phyloP scores from a whole-genome alignment of 2,329 filamentous ascomycete genomes.

The Aspergillus texensis region DNA sequence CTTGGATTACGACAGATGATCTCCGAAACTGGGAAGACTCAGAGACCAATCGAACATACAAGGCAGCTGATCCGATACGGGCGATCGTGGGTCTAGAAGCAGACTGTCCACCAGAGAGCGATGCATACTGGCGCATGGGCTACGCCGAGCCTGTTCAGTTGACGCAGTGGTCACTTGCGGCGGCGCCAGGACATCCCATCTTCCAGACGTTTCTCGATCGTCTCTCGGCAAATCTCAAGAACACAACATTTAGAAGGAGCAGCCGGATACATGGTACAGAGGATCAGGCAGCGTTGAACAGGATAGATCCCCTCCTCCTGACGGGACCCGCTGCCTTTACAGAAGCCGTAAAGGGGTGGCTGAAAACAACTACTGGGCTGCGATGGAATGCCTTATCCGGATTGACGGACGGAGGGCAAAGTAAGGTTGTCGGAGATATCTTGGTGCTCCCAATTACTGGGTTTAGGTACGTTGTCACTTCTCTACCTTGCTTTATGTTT shows the following conservation, averaged over 20 bases:
- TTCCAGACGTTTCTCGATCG: constrained; percentile 31
- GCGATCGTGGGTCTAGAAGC: constrained; percentile 37
- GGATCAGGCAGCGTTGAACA: constrained; percentile 9
- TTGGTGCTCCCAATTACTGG: constrained; percentile 38
- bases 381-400: constrained; percentile 38
- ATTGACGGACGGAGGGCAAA: constrained; percentile 29
- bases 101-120: constrained; percentile 28
- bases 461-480: constrained; percentile 29
- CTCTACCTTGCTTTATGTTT: neutral
- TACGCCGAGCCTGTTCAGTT: constrained; percentile 37
- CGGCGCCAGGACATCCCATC: constrained; percentile 29
- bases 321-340: constrained; percentile 37
- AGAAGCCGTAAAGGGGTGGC: constrained; percentile 25
- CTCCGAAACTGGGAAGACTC: constrained; percentile 31
- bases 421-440: constrained; percentile 34
- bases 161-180: constrained; percentile 37
- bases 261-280: neutral
- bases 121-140: constrained; percentile 38
- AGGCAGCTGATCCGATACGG: constrained; percentile 21
- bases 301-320: constrained; percentile 30
- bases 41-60: constrained; percentile 23
- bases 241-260: neutral
- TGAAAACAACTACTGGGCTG: constrained; percentile 25
- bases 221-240: constrained; percentile 12
- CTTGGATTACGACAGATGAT: constrained; percentile 31